Evolutionary conservation across 2,329 filamentous ascomycete species (phyloP), one percentile per base, ranked within the genome.

Genomic region (Harringtonia aguacate): DNA sequence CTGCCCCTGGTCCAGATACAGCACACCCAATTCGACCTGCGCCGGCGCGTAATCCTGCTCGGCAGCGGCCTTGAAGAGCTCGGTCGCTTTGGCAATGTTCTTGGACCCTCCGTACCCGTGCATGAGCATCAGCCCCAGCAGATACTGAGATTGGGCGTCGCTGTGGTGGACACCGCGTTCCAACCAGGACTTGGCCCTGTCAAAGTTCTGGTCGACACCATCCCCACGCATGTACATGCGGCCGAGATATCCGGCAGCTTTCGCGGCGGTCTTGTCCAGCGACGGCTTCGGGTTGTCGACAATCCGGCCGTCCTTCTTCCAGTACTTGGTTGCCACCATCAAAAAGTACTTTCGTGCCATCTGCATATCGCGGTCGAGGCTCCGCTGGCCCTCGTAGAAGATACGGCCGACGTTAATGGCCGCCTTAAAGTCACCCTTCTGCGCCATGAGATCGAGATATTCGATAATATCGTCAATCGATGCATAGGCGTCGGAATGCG

Each of bases 391-490:
- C 46, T 95, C 89, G 56, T 95, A 95, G 59, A 94, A 85, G 49
- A 94, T 76, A 51, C 86, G 80, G 4, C 86, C 89, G 1, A 95
- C 68, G 49, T 85, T 89, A 55, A 89, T 88, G 0, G 86, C 90
- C 1, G 89, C 86, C 58, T 86, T 88, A 45, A 86, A 77, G 56
- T 95, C 87, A 12, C 89, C 88, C 59, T 94, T 94, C 48, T 89
- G 79, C 7, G 87, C 87, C 72, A 94, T 83, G 35, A 95, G 72
- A 55, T 95, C 86, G 52, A 95, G 70, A 54, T 95, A 98, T 59
- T 98, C 92, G 47, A 98, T 79, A 15, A 97, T 84, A 61, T 98
- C 90, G 54, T 94, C 88, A 46, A 95, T 77, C 15, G 86, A 85
- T 1, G 88, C 87, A 55, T 94, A 84, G 1, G 84, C 78, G 57